Base-by-base conservation (phyloP, 1,139 yeast genomes). In the Petasospora fabianii region DNA sequence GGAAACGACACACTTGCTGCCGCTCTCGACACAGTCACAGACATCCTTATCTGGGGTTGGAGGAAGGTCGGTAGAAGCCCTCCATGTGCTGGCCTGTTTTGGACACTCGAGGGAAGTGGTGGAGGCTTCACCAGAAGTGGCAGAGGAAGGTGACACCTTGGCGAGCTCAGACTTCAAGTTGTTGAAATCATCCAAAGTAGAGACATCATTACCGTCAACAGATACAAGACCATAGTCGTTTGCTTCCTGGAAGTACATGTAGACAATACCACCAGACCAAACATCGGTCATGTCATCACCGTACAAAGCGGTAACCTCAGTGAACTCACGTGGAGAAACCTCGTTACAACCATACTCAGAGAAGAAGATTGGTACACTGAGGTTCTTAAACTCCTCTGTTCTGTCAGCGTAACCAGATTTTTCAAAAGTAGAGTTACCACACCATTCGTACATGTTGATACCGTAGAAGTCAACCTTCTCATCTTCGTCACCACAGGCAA, bases 391-490 rank as follows among this genome's bases (percentile, higher is more conserved):
- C 48, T 80, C 80, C 36, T 70, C 64, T 34, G 90, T 82, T 59
- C 84, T 73, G 42, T 63, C 73, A 44, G 64, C 58, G 64, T 81
- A 84, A 46, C 94, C 94, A 18, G 90, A 81, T 12, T 58, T 42
- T 36, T 61, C 45, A 66, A 69, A 84, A 40, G 74, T 56, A 13
- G 86, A 75, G 33, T 64, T 53, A 44, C 92, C 94, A 69, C 95
- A 84, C 94, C 94, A 84, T 65, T 81, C 87, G 68, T 84, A 84
- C 83, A 80, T 82, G 73, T 84, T 84, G 55, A 84, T 77, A 64
- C 92, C 94, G 59, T 80, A 83, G 66, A 84, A 83, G 61, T 78
- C 84, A 41, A 80, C 82, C 48, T 68, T 66, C 30, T 60, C 76
- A 38, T 68, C 76, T 29, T 62, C 65, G 51, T 71, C 71, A 58